Base-by-base conservation (phyloP, 768 basidiomycete genomes). In the Amanita pallidorosea region DNA sequence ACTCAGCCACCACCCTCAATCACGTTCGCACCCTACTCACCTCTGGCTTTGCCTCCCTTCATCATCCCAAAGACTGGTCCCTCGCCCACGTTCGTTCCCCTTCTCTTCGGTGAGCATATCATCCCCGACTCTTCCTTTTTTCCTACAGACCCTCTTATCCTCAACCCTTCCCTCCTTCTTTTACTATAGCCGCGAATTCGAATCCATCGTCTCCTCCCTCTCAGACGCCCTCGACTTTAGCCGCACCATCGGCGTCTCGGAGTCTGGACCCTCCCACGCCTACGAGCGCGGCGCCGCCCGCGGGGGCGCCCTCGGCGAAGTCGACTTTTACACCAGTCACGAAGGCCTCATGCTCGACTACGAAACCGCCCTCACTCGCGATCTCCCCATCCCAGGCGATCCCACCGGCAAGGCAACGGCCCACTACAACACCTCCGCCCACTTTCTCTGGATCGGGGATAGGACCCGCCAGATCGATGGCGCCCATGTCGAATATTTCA, bases 401-500 rank as follows among this genome's bases (percentile, higher is more conserved):
- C 5, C 31, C 31, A 58, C 63, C 33, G 9, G 27, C 53, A 7
- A 47, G 3, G 70, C 65, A 40, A 43, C 42, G 12, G 80, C 75
- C 34, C 77, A 75, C 63, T 97, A 95, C 68, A 95, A 97, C 62
- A 87, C 88, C 13, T 89, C 90, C 2, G 88, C 91, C 7, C 93
- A 94, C 31, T 31, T 31, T 12, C 31, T 31, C 31, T 31, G 31
- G 31, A 31, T 31, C 11, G 31, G 31, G 0, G 96, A 99, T 67
- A 80, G 95, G 47, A 99, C 95, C 4, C 72, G 95, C 36, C 90
- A 95, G 65, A 71, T 98, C 0, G 78, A 81, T 42, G 92, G 93
- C 6, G 96, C 93, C 3, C 96, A 99, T 63, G 83, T 97, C 29
- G 95, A 98, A 69, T 93, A 93, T 65, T 94, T 94, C 68, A 73